phyloP scores from a whole-genome alignment of 1,139 yeast species.

The Taiozyma sp. region DNA sequence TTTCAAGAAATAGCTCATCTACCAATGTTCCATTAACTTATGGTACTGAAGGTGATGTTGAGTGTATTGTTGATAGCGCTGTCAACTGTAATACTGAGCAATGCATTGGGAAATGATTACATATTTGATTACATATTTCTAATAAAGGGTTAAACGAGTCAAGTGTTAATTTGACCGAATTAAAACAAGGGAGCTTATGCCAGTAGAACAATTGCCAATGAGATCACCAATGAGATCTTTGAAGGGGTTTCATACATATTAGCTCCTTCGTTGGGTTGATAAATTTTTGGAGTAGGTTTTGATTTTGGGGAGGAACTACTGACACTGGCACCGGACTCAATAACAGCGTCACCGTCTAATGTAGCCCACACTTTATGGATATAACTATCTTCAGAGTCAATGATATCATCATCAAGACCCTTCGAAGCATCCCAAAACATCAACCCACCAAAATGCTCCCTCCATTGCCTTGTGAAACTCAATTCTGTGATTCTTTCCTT shows the following conservation, averaged over 20 bases:
- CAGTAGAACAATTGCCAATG: background rate
- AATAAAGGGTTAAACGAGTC: background rate
- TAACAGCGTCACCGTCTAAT: slow-evolving; percentile 6
- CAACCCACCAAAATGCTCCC: slow-evolving; percentile 60
- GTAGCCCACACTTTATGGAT: slow-evolving; percentile 18
- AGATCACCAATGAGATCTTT: background rate
- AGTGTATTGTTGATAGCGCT: slow-evolving; percentile 41
- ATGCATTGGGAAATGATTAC: slow-evolving; percentile 27
- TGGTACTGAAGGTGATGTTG: slow-evolving; percentile 28
- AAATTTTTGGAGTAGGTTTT: background rate
- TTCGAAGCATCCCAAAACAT: slow-evolving; percentile 83
- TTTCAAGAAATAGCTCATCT: slow-evolving; percentile 17
- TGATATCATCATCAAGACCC: slow-evolving; percentile 45
- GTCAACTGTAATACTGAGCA: slow-evolving; percentile 40
- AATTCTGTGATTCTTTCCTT: slow-evolving; percentile 21
- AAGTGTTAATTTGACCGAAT: background rate
- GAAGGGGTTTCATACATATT: background rate
- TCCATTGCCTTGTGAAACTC: background rate
- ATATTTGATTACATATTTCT: too few species aligned
- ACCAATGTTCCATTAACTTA: slow-evolving; percentile 21
- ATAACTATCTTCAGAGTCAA: slow-evolving; percentile 17
- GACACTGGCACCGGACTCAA: background rate
- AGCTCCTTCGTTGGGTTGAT: background rate
- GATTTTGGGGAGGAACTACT: background rate
- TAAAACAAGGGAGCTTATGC: background rate